Conservation (phyloP, 805 yeast species). For the Saccharomycopsis oosterbeekiorum region DNA sequence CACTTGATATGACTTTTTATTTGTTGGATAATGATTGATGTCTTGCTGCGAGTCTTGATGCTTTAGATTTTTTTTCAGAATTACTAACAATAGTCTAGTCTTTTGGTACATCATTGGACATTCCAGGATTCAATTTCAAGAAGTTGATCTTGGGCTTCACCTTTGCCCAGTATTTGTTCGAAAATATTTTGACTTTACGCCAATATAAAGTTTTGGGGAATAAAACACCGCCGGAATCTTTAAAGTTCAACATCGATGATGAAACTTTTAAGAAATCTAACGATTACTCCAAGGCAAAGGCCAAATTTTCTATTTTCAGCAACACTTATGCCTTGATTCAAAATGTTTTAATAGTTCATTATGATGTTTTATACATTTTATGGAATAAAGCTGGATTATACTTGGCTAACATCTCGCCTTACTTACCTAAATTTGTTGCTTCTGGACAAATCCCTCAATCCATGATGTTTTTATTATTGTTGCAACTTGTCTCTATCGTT, state of each 20-base stretch:
- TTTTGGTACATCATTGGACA: constrained; percentile 5
- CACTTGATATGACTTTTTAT: neutral
- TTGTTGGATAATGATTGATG: too few species aligned
- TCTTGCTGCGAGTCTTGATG: too few species aligned
- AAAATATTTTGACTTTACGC: constrained; percentile 61
- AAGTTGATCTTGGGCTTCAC: constrained; percentile 62
- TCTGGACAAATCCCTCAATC: constrained; percentile 65
- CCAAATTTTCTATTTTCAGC: constrained; percentile 52
- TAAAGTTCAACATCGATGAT: constrained; percentile 56
- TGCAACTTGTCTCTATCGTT: constrained; percentile 41
- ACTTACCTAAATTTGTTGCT: constrained; percentile 26
- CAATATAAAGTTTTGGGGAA: constrained; percentile 60
- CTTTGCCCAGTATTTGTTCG: constrained; percentile 65
- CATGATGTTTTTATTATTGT: constrained; percentile 47
- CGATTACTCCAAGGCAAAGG: constrained; percentile 69
- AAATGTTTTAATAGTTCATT: constrained; percentile 48
- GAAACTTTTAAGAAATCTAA: constrained; percentile 72
- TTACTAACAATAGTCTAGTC: neutral
- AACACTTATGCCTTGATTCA: constrained; percentile 42
- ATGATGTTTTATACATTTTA: constrained; percentile 52
- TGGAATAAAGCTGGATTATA: constrained; percentile 41
- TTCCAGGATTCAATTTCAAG: constrained; percentile 62
- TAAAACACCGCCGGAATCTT: constrained; percentile 54
- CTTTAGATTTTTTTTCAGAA: neutral
- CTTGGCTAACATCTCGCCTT: constrained; percentile 18